phyloP scores from a whole-genome alignment of 2,329 filamentous ascomycete species.

The Penicillium vulpinum region DNA sequence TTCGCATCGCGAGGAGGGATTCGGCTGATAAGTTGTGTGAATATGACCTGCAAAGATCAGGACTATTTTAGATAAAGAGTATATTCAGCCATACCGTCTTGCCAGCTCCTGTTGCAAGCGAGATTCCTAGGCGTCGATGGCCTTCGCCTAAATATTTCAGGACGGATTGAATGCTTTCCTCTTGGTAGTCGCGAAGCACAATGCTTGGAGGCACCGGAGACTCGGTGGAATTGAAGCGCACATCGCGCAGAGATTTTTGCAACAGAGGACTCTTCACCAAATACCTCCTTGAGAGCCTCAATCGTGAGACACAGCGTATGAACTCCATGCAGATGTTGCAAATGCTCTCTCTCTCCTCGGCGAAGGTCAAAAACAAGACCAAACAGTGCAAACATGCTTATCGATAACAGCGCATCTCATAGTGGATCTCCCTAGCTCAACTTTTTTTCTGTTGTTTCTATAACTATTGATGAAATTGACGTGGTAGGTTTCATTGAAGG shows the following conservation, averaged over 20 bases:
- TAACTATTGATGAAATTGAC: conserved; percentile 5
- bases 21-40: conserved; percentile 88
- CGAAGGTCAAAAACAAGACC: conserved; percentile 11
- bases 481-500: conserved; percentile 2
- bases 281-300: conserved; percentile 13
- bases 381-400: conserved; percentile 44
- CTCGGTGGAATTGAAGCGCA: conserved; percentile 27
- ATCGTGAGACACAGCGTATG: conserved; percentile 28
- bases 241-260: conserved; percentile 27
- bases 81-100: conserved; percentile 67
- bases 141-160: conserved; percentile 67
- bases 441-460: conserved; percentile 12
- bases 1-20: conserved; percentile 57
- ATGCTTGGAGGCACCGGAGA: conserved; percentile 42
- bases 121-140: conserved; percentile 78
- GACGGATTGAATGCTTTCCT: conserved; percentile 86
- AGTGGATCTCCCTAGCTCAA: conserved; percentile 12
- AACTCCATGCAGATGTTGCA: conserved; percentile 30
- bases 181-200: conserved; percentile 77
- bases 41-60: conserved; percentile 68
- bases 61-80: not conserved
- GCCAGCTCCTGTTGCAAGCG: conserved; percentile 81
- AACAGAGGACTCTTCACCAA: conserved; percentile 21
- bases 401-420: conserved; percentile 17
- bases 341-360: not conserved